Base-by-base conservation (phyloP, 2,329 filamentous ascomycete genomes). In the Aspergillus eucalypticola region DNA sequence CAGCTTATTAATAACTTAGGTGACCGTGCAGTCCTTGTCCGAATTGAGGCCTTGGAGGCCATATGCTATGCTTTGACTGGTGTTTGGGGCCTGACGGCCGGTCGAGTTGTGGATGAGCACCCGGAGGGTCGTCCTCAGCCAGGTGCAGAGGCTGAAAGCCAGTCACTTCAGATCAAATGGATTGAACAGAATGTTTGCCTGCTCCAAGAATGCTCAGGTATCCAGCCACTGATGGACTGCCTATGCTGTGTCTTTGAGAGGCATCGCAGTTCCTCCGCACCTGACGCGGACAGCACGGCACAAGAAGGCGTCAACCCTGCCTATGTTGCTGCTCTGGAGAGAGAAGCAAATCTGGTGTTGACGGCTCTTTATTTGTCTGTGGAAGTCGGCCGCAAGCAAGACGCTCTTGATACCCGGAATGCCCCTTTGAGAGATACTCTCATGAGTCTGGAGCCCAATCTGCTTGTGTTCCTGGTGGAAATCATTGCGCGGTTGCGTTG, bases 391-490 rank as follows among this genome's bases (percentile, higher is more conserved):
- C 74, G 79, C 53, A 73, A 68, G 58, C 71, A 76, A 65, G 72
- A 77, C 62, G 55, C 66, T 19, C 65, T 59, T 17, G 56, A 73
- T 57, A 56, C 66, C 48, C 55, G 62, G 21, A 54, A 66, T 39
- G 68, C 68, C 64, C 68, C 63, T 60, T 62, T 66, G 41, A 69
- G 67, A 58, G 70, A 73, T 68, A 60, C 67, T 54, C 25, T 72
- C 84, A 84, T 85, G 61, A 79, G 79, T 8, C 75, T 91, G 54
- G 81, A 87, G 23, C 91, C 91, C 0, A 85, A 85, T 56, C 76
- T 96, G 51, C 82, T 93, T 17, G 84, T 90, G 51, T 88, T 89
- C 59, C 83, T 96, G 73, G 84, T 93, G 29, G 86, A 88, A 51
- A 84, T 86, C 19, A 86, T 87, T 32, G 85, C 88, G 4, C 88